A percentile compares a stretch with the other conserved stretches of the same genome.
phyloP scores from a whole-genome alignment of 1,284 basidiomycete species.

The Trametes versicolor region DNA sequence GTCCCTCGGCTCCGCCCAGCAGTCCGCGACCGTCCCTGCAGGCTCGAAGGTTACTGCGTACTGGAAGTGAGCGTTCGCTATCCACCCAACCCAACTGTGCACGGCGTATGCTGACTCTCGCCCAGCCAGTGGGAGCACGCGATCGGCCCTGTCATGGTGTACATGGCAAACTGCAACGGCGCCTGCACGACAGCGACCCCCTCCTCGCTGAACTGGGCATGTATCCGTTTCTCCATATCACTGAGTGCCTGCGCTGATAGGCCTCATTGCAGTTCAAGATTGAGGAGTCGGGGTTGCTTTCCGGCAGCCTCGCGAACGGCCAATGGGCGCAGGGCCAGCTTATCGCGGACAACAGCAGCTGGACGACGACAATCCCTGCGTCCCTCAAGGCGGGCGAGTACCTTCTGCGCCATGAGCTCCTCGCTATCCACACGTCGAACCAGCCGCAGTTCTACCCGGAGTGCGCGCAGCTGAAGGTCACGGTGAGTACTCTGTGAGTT shows the following conservation, averaged over 20 bases:
- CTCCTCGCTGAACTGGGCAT: slow-evolving; percentile 47
- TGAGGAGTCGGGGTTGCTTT: slow-evolving; percentile 49
- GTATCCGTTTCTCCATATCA: background rate
- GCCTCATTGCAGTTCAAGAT: slow-evolving; percentile 48
- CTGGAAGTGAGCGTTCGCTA: slow-evolving; percentile 44
- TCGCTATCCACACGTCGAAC: slow-evolving; percentile 46
- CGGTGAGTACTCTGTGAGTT: slow-evolving; percentile 36
- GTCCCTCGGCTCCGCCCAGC: slow-evolving; percentile 45
- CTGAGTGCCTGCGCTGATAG: background rate
- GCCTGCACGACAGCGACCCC: slow-evolving; percentile 47
- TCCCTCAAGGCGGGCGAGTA: slow-evolving; percentile 49
- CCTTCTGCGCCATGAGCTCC: slow-evolving; percentile 49
- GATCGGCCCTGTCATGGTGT: slow-evolving; percentile 48
- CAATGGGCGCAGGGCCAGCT: slow-evolving; percentile 48
- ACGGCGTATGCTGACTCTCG: background rate
- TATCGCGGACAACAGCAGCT: slow-evolving; percentile 47
- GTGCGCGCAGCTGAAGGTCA: slow-evolving; percentile 50
- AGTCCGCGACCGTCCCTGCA: slow-evolving; percentile 50
- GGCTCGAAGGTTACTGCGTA: slow-evolving; percentile 54
- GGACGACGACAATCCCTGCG: slow-evolving; percentile 50
- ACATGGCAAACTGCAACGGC: slow-evolving; percentile 49
- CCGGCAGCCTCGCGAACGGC: slow-evolving; percentile 47
- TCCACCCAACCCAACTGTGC: background rate
- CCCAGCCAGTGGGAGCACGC: slow-evolving; percentile 45
- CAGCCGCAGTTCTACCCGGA: slow-evolving; percentile 52